These are phyloP conservation scores for Penicillium mononematosum DNA, from an alignment of 495 filamentous ascomycete genomes.

Conservation along the genomic window DNA sequence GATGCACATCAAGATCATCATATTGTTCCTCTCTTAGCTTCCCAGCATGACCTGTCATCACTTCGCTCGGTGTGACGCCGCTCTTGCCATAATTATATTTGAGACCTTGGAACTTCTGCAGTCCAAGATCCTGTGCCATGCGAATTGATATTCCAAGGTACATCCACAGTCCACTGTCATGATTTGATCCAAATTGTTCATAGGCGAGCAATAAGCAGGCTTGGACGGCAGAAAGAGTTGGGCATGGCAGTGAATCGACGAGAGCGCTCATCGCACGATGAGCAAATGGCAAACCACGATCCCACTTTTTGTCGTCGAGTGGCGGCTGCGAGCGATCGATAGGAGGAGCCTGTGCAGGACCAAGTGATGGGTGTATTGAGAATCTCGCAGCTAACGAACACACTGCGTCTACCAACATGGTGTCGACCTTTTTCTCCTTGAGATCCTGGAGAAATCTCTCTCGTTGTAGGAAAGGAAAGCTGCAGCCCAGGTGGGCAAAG, in stretches of 20 bases:
- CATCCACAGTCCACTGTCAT: constrained; percentile 89
- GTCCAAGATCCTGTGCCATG: constrained; percentile 80
- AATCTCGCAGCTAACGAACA: constrained; percentile 81
- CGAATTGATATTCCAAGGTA: constrained; percentile 81
- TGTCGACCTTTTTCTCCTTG: constrained; percentile 74
- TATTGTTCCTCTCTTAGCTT: constrained; percentile 46
- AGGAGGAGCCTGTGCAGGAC: constrained; percentile 48
- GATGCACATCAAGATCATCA: constrained; percentile 35
- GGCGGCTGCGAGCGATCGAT: constrained; percentile 49
- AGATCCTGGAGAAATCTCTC: constrained; percentile 67
- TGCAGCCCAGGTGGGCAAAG: constrained; percentile 75
- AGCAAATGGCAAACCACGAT: constrained; percentile 67
- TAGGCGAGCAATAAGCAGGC: constrained; percentile 80
- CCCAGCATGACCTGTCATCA: constrained; percentile 47
- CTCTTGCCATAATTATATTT: constrained; percentile 61
- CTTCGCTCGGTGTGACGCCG: constrained; percentile 52
- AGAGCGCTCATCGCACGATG: constrained; percentile 72
- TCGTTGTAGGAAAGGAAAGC: constrained; percentile 74
- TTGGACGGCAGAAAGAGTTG: constrained; percentile 75
- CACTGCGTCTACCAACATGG: constrained; percentile 82
- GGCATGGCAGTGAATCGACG: constrained; percentile 74
- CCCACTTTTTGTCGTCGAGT: constrained; percentile 44
- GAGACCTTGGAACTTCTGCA: constrained; percentile 74
- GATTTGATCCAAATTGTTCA: constrained; percentile 79
- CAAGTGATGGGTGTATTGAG: constrained; percentile 64